Base-by-base conservation (phyloP, 1,284 basidiomycete species). In the Porodaedalea pini region DNA sequence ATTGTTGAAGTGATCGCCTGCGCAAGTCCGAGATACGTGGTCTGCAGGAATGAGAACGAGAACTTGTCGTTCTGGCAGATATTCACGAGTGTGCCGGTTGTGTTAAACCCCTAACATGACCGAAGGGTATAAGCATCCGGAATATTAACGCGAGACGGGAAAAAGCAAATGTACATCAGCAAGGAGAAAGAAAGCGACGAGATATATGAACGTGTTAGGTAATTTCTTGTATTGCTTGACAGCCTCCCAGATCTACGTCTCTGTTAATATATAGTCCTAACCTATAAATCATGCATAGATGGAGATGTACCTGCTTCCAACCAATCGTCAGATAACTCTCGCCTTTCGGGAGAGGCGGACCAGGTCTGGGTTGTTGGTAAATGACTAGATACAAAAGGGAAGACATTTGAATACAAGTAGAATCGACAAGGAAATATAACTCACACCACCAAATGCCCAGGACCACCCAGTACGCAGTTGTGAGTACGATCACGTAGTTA, bases 41-140 rank as follows among this genome's bases (percentile, higher is more conserved):
- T 87, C 64, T 90, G 75, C 54, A 90, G 72, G 73, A 92, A 90
- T 1, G 81, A 82, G 70, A 92, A 86, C 57, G 67, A 65, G 66
- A 85, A 90, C 66, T 89, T 84, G 66, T 88, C 77, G 66, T 92
- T 92, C 66, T 93, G 90, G 62, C 84, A 83, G 56, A 90, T 92
- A 0, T 77, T 73, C 8, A 92, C 78, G 6, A 92, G 78, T 0
- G 88, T 91, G 11, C 85, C 82, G 0, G 88, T 90, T 0, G 89
- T 91, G 69, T 90, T 90, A 32, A 91, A 70, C 5, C 87, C 86
- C 86, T 90, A n/a, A n/a, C n/a, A n/a, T n/a, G n/a, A n/a, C n/a
- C n/a, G n/a, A n/a, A n/a, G n/a, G 32, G 43, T 45, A 48, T 41
- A 23, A 36, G 3, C 13, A 43, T 19, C 10, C 21, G 8, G 23